A percentile compares a stretch with the other conserved stretches of the same genome.
These are phyloP conservation scores for Solanum okadae DNA, from an alignment of 257 asterid genomes.

Conservation along the genomic window DNA sequence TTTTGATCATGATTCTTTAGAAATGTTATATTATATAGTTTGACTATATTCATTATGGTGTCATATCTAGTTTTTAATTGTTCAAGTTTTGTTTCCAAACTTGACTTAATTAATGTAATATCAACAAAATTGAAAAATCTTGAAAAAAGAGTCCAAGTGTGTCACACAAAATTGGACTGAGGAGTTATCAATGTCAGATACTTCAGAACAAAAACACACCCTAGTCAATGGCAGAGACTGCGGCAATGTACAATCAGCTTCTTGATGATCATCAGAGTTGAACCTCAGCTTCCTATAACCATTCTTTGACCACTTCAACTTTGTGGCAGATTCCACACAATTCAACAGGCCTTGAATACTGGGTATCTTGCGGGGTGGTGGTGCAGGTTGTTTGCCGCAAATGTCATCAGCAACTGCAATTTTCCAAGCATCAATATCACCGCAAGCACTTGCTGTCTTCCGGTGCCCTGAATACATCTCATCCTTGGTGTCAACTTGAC, in stretches of 20 bases:
- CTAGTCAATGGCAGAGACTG: slow-evolving; percentile 46
- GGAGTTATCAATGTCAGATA: background rate
- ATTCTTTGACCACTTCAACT: slow-evolving; percentile 70
- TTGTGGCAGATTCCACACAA: slow-evolving; percentile 58
- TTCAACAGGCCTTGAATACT: slow-evolving; percentile 64
- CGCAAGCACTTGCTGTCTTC: slow-evolving; percentile 88
- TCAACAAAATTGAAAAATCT: background rate
- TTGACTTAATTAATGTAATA: background rate
- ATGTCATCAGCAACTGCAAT: slow-evolving; percentile 46
- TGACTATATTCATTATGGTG: background rate
- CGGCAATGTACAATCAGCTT: slow-evolving; percentile 39
- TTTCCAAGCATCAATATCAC: slow-evolving; percentile 73
- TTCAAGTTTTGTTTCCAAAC: background rate
- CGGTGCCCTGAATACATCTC: slow-evolving; percentile 66
- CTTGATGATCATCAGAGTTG: slow-evolving; percentile 36
- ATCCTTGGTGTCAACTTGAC: slow-evolving; percentile 34
- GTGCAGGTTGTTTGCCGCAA: slow-evolving; percentile 22
- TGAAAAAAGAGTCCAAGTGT: background rate
- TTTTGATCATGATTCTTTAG: background rate
- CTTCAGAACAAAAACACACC: slow-evolving; percentile 29
- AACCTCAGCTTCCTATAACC: slow-evolving; percentile 62
- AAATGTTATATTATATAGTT: background rate
- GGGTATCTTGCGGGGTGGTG: slow-evolving; percentile 62
- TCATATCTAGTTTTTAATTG: background rate
- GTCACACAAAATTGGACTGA: background rate